phyloP scores from a whole-genome alignment of 805 yeast species.

The Wickerhamiella domercqiae region DNA sequence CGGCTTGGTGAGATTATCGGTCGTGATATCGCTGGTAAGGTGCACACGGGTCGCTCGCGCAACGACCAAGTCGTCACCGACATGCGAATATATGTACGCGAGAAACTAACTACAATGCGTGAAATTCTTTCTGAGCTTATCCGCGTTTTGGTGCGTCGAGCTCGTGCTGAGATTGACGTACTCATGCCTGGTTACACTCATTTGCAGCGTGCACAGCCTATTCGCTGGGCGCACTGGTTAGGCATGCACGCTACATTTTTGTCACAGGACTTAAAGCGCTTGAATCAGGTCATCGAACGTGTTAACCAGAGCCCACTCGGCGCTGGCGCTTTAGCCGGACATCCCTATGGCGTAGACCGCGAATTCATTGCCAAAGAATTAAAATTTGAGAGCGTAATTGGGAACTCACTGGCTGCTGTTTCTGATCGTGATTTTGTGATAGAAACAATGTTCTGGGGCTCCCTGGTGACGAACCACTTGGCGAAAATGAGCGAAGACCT shows the following conservation, averaged over 20 bases:
- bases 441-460: conserved; percentile 89
- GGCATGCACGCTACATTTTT: conserved; percentile 89
- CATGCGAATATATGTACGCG: conserved; percentile 87
- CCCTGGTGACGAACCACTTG: conserved; percentile 87
- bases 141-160: conserved; percentile 53
- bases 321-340: conserved; percentile 97
- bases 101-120: conserved; percentile 44
- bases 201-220: conserved; percentile 98
- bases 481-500: conserved; percentile 91
- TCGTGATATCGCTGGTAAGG: conserved; percentile 85
- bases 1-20: conserved; percentile 94
- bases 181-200: conserved; percentile 99
- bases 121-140: conserved; percentile 47
- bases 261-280: conserved; percentile 75
- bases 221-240: conserved; percentile 97
- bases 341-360: conserved; percentile 97
- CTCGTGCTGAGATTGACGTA: conserved; percentile 70
- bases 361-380: conserved; percentile 69
- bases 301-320: conserved; percentile 87
- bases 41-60: conserved; percentile 98
- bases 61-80: conserved; percentile 99
- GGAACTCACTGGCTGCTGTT: conserved; percentile 93
- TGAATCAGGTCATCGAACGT: conserved; percentile 64
- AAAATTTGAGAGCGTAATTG: conserved; percentile 75
- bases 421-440: conserved; percentile 95